phyloP scores from a whole-genome alignment of 805 yeast species.

The Saccharomycopsis javanensis region DNA sequence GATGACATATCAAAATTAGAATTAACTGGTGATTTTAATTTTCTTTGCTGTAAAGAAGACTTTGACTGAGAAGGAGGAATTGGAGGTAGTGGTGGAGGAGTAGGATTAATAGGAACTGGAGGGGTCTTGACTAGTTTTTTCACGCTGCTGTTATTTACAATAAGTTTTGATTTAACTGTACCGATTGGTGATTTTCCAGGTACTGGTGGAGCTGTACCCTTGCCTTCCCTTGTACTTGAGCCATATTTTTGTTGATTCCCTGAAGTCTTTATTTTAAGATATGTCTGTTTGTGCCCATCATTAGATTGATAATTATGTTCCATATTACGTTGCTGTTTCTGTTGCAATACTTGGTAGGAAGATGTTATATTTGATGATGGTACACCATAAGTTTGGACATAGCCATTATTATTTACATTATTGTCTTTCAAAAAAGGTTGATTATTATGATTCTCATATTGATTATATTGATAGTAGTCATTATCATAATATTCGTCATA shows the following conservation, averaged over 20 bases:
- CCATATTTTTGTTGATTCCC: background rate
- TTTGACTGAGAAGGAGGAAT: conserved; percentile 16
- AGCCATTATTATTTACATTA: background rate
- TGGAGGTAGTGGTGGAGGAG: conserved; percentile 19
- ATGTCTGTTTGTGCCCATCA: conserved; percentile 6
- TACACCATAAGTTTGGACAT: background rate
- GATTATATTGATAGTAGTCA: background rate
- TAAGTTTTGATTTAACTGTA: background rate
- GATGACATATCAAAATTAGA: background rate
- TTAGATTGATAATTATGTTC: background rate
- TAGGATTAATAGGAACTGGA: background rate
- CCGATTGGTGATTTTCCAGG: conserved; percentile 6
- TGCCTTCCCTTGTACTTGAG: background rate
- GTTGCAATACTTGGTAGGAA: background rate
- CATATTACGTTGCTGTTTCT: background rate
- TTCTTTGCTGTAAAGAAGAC: conserved; percentile 5
- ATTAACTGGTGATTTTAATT: background rate
- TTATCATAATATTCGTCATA: background rate
- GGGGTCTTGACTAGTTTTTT: background rate
- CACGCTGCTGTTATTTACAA: background rate
- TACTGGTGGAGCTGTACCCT: conserved; percentile 14
- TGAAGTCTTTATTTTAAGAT: background rate
- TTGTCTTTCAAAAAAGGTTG: background rate
- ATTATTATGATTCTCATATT: background rate
- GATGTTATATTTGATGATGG: background rate